Evolutionary conservation across 2,329 filamentous ascomycete genomes (phyloP), one percentile per base, ranked within the genome.

Genomic region (Chrysosporium queenslandicum): DNA sequence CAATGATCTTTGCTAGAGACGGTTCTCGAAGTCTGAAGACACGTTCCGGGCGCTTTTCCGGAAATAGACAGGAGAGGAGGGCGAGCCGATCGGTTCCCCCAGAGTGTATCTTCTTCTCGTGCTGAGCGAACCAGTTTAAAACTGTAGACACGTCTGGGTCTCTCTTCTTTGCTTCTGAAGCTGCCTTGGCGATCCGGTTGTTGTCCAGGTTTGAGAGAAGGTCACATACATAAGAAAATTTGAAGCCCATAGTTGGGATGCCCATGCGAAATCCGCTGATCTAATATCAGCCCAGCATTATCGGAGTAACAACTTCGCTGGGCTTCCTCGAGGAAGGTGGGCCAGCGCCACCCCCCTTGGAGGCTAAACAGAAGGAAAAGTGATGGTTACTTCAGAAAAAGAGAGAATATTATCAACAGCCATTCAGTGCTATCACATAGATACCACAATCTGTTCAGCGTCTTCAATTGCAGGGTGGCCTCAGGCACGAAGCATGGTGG

Each of bases 61-160:
- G 87, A 0, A 94, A 77, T 0, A 96, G 68, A 2, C 83, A 82
- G 1, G 86, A 90, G 0, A 94, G 71, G 1, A 95, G 69, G 2
- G 86, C 83, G 1, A 79, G 71, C 1, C 75, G 72, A 60, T 82
- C 72, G 1, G 78, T 79, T 25, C 77, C 72, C 6, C 78, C 69
- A 0, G 74, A 71, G 61, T 82, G 70, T 14, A 94, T 74, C 1
- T 68, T 67, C 14, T 67, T 66, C 4, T 78, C 78, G 63, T 94
- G 78, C 1, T 72, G 69, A 12, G 65, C 64, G 66, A 94, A 92
- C 89, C 90, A 96, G 25, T 72, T 66, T 8, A 70, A 62, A 32
- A 87, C 74, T 4, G 67, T 68, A n/a, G 68, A 73, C 65, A 59
- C 70, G 65, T 59, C 69, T 58, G 56, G 65, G 53, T 65, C 60